Evolutionary conservation across 495 filamentous ascomycete species (phyloP), one percentile per base, ranked within the genome.

Genomic region (Penicillium soppii): DNA sequence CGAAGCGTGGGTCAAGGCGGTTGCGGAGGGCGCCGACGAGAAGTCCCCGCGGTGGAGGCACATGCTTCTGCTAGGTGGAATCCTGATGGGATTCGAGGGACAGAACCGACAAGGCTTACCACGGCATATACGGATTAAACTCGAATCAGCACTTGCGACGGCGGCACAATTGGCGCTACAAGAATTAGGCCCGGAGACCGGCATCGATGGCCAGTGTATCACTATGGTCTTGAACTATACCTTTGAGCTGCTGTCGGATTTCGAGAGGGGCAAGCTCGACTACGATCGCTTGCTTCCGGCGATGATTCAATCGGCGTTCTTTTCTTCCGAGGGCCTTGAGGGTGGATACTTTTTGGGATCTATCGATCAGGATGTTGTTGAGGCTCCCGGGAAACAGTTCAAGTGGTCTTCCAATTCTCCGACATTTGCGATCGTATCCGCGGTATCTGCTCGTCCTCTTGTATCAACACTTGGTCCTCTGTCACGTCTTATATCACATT

Each of bases 1-100:
- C 30, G 88, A 95, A 53, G 88, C 84, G 29, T 98, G 94, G 94
- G 78, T 89, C 5, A 83, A 82, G 53, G 91, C 91, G 0, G 80
- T 96, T 1, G 81, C 91, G 17, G 86, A 84, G 60, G 92, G 94
- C 9, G 85, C 90, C 4, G 90, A 97, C 62, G 87, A 92, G 10
- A 79, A 82, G 54, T 91, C 90, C 2, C 87, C 82, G 40, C 75
- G 90, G 67, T 97, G 92, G 94, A 85, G 90, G 70, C 94, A 97
- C 70, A 61, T 91, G 21, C 74, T 96, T 20, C 77, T 92, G 2
- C 79, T 97, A 7, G 83, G 81, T 2, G 94, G 94, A 10, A 72
- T 97, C 10, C 62, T 97, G 57, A 80, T 92, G 57, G 94, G 91
- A 32, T 88, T 91, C 64, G 86, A 91, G 54, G 77, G 78, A 29